Evolutionary conservation across 495 filamentous ascomycete genomes (phyloP).

Genomic region (Penicillium crystallinum): DNA sequence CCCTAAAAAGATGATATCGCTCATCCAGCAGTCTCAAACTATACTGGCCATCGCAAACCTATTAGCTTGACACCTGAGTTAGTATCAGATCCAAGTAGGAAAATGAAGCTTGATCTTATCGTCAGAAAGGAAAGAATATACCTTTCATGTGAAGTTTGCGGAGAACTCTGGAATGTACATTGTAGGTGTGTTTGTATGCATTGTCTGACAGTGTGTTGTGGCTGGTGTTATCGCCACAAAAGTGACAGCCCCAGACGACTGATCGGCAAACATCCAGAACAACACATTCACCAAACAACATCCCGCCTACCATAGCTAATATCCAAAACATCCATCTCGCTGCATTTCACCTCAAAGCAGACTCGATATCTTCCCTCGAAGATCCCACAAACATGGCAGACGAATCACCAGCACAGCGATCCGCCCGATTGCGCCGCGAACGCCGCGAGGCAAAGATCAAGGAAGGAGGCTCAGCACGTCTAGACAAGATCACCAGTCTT

Average conservation of each 20-base stretch:
- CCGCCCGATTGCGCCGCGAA: constrained; percentile 82
- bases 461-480: constrained; percentile 68
- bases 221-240: constrained; percentile 12
- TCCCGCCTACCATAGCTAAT: background rate
- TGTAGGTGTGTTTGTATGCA: too few species aligned
- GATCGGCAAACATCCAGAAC: constrained; percentile 2
- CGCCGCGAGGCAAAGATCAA: constrained; percentile 86
- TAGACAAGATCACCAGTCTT: constrained; percentile 79
- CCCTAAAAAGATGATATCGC: too few species aligned
- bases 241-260: background rate
- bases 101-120: too few species aligned
- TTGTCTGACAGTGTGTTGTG: background rate
- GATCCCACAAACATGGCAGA: constrained; percentile 29
- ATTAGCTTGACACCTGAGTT: too few species aligned
- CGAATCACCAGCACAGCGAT: constrained; percentile 56
- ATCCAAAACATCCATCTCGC: background rate
- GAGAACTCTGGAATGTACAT: background rate
- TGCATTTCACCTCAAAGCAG: background rate
- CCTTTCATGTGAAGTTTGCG: too few species aligned
- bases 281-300: background rate
- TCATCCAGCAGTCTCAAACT: too few species aligned
- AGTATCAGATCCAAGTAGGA: too few species aligned
- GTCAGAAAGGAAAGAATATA: too few species aligned
- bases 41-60: too few species aligned
- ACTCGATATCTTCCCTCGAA: background rate